Conservation (phyloP, 805 yeast species). For the Yarrowia hollandica region DNA sequence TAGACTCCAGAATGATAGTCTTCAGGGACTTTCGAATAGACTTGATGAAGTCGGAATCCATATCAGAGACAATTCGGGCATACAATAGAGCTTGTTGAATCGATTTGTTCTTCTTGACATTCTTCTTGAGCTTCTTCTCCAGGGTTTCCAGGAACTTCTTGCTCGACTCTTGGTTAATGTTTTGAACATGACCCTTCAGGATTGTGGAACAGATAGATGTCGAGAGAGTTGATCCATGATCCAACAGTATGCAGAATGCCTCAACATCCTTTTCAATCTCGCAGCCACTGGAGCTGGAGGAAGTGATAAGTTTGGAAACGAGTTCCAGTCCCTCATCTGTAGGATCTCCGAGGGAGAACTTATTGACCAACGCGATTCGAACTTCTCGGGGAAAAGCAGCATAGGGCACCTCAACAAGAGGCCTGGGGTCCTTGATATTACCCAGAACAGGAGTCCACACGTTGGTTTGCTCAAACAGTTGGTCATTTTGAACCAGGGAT, state of each 20-base stretch:
- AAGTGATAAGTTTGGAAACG: not conserved
- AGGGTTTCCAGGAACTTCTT: slow-evolving; percentile 15
- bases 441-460: slow-evolving; percentile 15
- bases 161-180: not conserved
- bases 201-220: slow-evolving; percentile 6
- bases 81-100: slow-evolving; percentile 16
- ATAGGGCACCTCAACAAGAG: not conserved
- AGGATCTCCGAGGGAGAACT: not conserved
- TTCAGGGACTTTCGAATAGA: slow-evolving; percentile 15
- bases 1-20: slow-evolving; percentile 4
- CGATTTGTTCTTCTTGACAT: slow-evolving; percentile 15
- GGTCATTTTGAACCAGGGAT: slow-evolving; percentile 5
- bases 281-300: not conserved
- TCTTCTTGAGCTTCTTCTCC: slow-evolving; percentile 20
- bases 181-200: not conserved
- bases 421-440: slow-evolving; percentile 3
- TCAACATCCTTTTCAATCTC: slow-evolving; percentile 16
- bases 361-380: not conserved
- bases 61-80: slow-evolving; percentile 19
- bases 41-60: slow-evolving; percentile 18
- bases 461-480: not conserved
- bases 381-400: slow-evolving; percentile 7
- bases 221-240: slow-evolving; percentile 1
- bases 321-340: slow-evolving; percentile 4
- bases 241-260: slow-evolving; percentile 10